phyloP scores from a whole-genome alignment of 2,329 filamentous ascomycete species.

The Aspergillus aculeatus region DNA sequence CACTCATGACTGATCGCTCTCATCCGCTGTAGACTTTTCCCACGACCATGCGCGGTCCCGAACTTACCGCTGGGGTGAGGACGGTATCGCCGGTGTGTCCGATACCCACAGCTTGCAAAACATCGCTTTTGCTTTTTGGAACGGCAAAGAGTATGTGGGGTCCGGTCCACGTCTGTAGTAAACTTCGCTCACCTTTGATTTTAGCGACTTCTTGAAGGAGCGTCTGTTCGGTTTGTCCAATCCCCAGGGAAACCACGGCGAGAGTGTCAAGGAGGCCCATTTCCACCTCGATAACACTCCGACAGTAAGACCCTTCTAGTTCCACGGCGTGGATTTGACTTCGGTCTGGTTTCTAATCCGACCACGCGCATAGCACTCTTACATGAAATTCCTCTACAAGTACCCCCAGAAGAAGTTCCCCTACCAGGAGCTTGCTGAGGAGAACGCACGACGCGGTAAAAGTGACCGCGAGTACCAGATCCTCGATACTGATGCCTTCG shows the following conservation, averaged over 20 bases:
- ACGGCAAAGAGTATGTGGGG: conserved; percentile 77
- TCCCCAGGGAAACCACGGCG: conserved; percentile 94
- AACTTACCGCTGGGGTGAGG: conserved; percentile 92
- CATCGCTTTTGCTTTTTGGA: conserved; percentile 96
- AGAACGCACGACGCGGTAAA: conserved; percentile 75
- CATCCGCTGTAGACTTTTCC: conserved; percentile 68
- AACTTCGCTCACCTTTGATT: conserved; percentile 5
- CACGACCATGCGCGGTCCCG: conserved; percentile 88
- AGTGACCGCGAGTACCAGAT: conserved; percentile 87
- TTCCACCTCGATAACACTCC: conserved; percentile 96
- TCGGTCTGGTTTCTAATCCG: conserved; percentile 7
- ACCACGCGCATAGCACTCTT: conserved; percentile 68
- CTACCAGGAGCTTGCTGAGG: conserved; percentile 80
- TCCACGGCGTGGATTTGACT: not conserved
- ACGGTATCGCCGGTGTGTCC: conserved; percentile 93
- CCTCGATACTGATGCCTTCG: conserved; percentile 81
- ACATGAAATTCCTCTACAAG: conserved; percentile 99
- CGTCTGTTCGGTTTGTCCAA: conserved; percentile 93
- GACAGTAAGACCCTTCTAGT: conserved; percentile 46
- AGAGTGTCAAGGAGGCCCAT: conserved; percentile 94
- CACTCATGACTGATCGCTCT: conserved; percentile 14
- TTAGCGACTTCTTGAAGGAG: conserved; percentile 87
- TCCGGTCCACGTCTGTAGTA: not conserved
- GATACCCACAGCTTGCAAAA: conserved; percentile 90
- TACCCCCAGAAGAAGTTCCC: conserved; percentile 90